Conservation (phyloP, 306 rosid genomes). For the Hylodesmum podocarpum region DNA sequence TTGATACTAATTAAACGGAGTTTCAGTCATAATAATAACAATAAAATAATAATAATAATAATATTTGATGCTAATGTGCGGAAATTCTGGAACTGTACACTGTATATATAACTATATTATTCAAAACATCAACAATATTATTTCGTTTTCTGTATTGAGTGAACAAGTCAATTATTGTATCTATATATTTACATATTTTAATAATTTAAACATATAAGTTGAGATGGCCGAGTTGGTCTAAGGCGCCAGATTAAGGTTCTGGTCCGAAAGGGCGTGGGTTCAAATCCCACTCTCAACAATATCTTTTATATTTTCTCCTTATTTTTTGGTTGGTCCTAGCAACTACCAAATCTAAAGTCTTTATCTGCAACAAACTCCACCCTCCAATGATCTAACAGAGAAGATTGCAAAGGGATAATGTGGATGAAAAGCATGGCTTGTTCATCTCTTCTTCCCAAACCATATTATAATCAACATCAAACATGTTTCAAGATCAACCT, state of each 20-base stretch:
- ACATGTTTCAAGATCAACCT: constrained; percentile 34
- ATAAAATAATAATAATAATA: background rate
- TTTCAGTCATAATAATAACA: background rate
- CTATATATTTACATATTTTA: no score
- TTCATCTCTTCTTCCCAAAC: constrained; percentile 27
- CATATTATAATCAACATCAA: constrained; percentile 4
- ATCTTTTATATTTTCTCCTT: fast-evolving
- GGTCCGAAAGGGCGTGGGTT: constrained; percentile 72
- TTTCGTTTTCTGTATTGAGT: no score
- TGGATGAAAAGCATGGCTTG: constrained; percentile 37
- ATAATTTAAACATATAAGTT: no score
- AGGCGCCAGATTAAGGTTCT: constrained; percentile 67
- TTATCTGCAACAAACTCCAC: constrained; percentile 15
- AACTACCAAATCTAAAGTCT: background rate
- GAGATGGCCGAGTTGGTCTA: constrained; percentile 66
- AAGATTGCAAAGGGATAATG: constrained; percentile 39
- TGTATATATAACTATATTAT: background rate
- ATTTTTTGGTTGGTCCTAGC: background rate
- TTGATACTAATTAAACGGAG: background rate
- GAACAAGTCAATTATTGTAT: no score
- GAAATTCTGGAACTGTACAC: background rate
- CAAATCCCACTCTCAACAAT: constrained; percentile 59
- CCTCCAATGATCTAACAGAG: constrained; percentile 19
- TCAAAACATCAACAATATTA: no score
- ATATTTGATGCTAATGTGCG: no score